Evolutionary conservation across 2,329 filamentous ascomycete genomes (phyloP).

Genomic region (Bimuria novae-zelandiae): DNA sequence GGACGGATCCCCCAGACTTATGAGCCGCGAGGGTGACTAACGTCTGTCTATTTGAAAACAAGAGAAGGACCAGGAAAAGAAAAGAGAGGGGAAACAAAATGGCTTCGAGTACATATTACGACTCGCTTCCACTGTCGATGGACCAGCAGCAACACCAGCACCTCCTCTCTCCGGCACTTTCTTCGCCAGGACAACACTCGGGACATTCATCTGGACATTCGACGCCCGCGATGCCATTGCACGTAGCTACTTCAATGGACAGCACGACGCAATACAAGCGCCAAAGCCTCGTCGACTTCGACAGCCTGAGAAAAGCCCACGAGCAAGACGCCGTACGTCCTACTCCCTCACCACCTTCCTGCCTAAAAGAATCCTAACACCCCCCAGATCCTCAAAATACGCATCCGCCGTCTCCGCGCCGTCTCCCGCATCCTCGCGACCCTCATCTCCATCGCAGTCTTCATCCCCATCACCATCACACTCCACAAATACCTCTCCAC

Average conservation of each 20-base stretch:
- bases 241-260: constrained; percentile 15
- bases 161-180: neutral
- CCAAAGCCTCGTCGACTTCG: constrained; percentile 20
- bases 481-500: constrained; percentile 47
- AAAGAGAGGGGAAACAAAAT: neutral
- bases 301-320: constrained; percentile 21
- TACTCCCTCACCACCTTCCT: neutral
- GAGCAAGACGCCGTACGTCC: constrained; percentile 27
- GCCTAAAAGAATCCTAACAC: constrained; percentile 7
- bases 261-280: constrained; percentile 10
- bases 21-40: constrained; percentile 1
- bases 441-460: constrained; percentile 40
- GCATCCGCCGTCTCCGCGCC: constrained; percentile 46
- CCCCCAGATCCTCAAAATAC: constrained; percentile 41
- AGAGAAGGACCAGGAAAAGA: neutral
- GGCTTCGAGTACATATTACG: constrained; percentile 7
- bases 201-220: constrained; percentile 9
- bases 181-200: neutral
- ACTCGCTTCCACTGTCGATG: neutral
- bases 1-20: neutral
- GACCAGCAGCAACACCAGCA: constrained; percentile 10
- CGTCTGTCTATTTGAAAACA: neutral
- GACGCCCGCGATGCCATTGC: constrained; percentile 22
- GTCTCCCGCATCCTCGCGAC: constrained; percentile 42
- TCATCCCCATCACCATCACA: constrained; percentile 44